Conservation (phyloP, 805 yeast species). For the Schizosaccharomyces octosporus region DNA sequence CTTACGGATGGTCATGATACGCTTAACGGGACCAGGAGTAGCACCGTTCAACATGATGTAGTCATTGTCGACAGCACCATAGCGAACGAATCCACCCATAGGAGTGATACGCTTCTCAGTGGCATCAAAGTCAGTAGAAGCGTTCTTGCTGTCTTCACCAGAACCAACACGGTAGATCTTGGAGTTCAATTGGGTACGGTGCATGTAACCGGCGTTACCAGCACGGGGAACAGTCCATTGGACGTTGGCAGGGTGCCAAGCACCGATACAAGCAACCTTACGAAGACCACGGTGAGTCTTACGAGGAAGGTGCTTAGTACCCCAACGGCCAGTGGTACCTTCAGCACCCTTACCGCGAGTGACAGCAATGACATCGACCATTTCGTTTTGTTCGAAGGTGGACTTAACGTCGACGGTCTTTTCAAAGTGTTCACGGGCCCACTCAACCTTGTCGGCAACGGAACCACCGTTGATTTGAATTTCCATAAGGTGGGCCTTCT, state of each 20-base stretch:
- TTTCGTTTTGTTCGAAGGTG: constrained; percentile 96
- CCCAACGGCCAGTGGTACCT: constrained; percentile 99
- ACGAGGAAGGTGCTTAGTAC: constrained; percentile 99
- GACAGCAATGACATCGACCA: constrained; percentile 94
- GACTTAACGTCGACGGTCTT: constrained; percentile 89
- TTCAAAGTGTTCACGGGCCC: constrained; percentile 98
- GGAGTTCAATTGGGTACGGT: constrained; percentile 99
- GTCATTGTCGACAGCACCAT: constrained; percentile 95
- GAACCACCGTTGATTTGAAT: constrained; percentile 99
- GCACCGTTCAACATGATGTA: constrained; percentile 95
- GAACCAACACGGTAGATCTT: constrained; percentile 98
- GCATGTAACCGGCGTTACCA: constrained; percentile 99
- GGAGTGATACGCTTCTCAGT: constrained; percentile 99
- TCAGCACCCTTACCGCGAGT: constrained; percentile 99
- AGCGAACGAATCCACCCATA: constrained; percentile 99
- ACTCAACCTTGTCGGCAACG: constrained; percentile 83
- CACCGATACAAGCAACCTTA: constrained; percentile 99
- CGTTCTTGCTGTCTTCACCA: constrained; percentile 82
- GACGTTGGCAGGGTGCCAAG: constrained; percentile 99
- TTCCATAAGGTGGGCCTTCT: constrained; percentile 99
- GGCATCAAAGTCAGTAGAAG: constrained; percentile 95
- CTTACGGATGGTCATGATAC: constrained; percentile 96
- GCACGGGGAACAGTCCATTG: constrained; percentile 99
- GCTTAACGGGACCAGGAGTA: constrained; percentile 99
- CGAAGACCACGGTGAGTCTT: constrained; percentile 99